Evolutionary conservation across 2,329 filamentous ascomycete species (phyloP), one percentile per base, ranked within the genome.

Genomic region (Colletotrichum lindemuthianum): DNA sequence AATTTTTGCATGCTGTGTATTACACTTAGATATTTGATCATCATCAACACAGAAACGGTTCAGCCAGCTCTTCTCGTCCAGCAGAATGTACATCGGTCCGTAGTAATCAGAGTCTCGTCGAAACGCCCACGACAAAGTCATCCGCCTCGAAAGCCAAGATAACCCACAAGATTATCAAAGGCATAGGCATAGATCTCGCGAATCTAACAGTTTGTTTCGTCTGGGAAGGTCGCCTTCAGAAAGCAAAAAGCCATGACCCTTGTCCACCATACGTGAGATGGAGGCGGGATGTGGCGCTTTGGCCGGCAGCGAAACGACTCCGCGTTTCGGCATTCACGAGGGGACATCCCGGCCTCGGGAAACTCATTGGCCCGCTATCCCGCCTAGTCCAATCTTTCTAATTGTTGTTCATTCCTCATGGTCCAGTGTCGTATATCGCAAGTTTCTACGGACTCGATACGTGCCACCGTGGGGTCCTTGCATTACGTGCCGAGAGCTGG

Each of bases 251-350:
- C 60, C 44, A 13, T 65, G 51, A 51, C 45, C 58, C 16, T 37
- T 24, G 24, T 24, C 24, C 24, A 24, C 24, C 24, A 24, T 24
- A 24, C 24, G 24, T 24, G 24, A 24, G 24, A 24, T 24, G 24
- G 24, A 24, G 12, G 37, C 13, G 43, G 43, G 57, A 64, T 15
- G 44, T 54, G 58, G 45, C 58, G 61, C 61, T 65, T 56, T 65
- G 61, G 61, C 60, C 60, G 44, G 49, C 58, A 40, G 45, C 58
- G 61, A 65, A 65, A 65, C 61, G 41, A 33, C 40, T 47, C 40
- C 39, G 36, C 61, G 61, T 65, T 65, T 65, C 61, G 61, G 36
- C 36, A 13, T 61, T 44, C 12, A 48, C 36, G 51, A 56, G n/a
- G 56, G 61, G 50, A 37, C 15, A 16, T n/a, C 51, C 58, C 45